Evolutionary conservation across 108 stramenopile genomes (phyloP).

Genomic region (Nitzschia inconspicua): DNA sequence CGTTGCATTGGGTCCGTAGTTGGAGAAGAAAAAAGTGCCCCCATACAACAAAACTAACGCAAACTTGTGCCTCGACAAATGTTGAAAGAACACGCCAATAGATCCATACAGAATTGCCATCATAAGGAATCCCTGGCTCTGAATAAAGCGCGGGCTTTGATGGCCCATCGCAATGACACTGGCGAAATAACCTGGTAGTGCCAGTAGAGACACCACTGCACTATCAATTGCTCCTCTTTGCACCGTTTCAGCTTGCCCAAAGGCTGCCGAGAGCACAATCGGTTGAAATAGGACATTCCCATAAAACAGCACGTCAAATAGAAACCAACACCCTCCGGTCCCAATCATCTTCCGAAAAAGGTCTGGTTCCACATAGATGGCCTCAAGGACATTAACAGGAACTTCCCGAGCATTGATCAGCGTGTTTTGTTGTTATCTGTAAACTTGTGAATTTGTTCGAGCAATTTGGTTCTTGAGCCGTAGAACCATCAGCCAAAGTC

Average conservation of each 20-base stretch:
- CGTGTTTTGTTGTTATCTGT: neutral
- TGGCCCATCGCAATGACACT: constrained; percentile 40
- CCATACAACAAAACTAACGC: constrained; percentile 48
- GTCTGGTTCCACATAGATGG: constrained; percentile 36
- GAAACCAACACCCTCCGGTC: constrained; percentile 69
- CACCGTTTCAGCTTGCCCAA: constrained; percentile 38
- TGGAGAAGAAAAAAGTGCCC: constrained; percentile 55
- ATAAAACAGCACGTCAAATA: constrained; percentile 64
- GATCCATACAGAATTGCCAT: constrained; percentile 48
- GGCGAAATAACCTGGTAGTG: constrained; percentile 55
- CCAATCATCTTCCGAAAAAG: constrained; percentile 44
- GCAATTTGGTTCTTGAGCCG: neutral
- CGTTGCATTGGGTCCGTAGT: constrained; percentile 68
- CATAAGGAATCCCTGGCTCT: constrained; percentile 51
- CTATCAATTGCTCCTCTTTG: constrained; percentile 34
- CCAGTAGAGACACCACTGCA: constrained; percentile 34
- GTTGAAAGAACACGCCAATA: constrained; percentile 41
- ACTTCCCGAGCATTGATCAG: constrained; percentile 1
- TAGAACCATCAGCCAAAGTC: constrained; percentile 26
- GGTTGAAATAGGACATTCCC: constrained; percentile 69
- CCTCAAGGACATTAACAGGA: constrained; percentile 33
- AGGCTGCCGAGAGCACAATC: constrained; percentile 50
- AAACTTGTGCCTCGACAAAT: constrained; percentile 16
- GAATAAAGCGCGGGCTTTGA: constrained; percentile 51
- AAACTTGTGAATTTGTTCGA: neutral